Evolutionary conservation across 345 rosid species (phyloP).

Genomic region (Eucalyptus rudis): DNA sequence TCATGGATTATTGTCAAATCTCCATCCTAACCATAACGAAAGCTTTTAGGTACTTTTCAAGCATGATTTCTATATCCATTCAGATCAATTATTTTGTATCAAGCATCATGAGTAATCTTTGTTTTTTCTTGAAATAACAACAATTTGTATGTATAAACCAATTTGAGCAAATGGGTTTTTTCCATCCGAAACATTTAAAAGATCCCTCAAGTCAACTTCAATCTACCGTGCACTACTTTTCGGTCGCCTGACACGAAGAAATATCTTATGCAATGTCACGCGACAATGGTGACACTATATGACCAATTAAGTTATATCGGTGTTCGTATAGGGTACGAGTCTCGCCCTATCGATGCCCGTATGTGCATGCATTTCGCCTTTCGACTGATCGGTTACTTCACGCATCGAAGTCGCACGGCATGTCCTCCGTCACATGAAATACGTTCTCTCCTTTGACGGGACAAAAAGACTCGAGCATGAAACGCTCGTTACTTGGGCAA

Average conservation of each 20-base stretch:
- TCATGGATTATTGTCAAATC: background rate
- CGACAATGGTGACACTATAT: accelerated
- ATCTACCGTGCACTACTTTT: background rate
- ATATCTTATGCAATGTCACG: background rate
- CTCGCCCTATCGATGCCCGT: background rate
- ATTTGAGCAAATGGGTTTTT: background rate
- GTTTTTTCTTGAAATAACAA: background rate
- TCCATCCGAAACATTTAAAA: background rate
- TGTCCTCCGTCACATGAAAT: background rate
- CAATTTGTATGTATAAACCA: background rate
- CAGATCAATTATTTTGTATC: background rate
- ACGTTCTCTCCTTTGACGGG: background rate
- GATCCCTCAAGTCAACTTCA: background rate
- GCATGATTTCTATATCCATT: background rate
- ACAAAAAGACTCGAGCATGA: background rate
- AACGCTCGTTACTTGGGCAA: background rate
- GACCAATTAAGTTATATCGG: background rate
- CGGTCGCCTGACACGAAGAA: accelerated
- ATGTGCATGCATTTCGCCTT: background rate
- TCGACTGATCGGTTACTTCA: background rate
- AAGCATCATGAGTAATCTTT: background rate
- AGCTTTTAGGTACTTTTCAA: background rate
- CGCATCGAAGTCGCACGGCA: background rate
- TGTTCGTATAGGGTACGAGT: background rate
- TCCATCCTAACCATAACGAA: background rate